Percentiles rank a stretch among this genome's conserved stretches.
Evolutionary conservation across 164 flowering plant species (phyloP).

Genomic region (Euptelea pleiosperma): DNA sequence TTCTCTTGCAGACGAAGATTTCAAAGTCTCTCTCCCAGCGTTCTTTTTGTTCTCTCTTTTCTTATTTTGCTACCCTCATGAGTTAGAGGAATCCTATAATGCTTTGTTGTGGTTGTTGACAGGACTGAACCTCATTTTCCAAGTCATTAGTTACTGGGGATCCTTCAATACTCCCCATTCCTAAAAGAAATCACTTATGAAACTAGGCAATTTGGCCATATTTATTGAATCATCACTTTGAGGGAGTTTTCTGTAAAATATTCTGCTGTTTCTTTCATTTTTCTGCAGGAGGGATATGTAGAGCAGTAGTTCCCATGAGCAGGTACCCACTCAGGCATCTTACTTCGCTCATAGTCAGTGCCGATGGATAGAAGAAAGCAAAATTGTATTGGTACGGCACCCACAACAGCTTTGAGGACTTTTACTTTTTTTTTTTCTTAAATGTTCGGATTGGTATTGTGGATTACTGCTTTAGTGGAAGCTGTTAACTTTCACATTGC

Average conservation of each 20-base stretch:
- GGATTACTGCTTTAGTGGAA: no score
- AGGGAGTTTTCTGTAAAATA: background rate
- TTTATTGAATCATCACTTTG: background rate
- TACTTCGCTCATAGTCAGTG: no score
- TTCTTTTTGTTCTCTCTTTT: background rate
- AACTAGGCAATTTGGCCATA: background rate
- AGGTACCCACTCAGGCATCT: background rate
- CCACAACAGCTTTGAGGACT: background rate
- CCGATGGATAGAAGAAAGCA: constrained; percentile 2
- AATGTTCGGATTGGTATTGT: no score
- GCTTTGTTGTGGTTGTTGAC: background rate
- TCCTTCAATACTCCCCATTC: background rate
- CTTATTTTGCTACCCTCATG: background rate
- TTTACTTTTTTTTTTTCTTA: background rate
- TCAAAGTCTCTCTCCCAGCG: constrained; percentile 19
- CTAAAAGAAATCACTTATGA: background rate
- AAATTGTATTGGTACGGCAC: background rate
- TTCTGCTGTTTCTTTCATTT: background rate
- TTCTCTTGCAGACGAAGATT: constrained; percentile 32
- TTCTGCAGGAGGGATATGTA: constrained; percentile 13
- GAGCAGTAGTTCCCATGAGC: no score
- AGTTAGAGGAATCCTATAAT: background rate
- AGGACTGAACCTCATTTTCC: background rate
- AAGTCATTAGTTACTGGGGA: background rate
- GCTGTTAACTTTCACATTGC: no score